phyloP scores from a whole-genome alignment of 371 early-diverging fungal species.

The Blakeslea trispora region DNA sequence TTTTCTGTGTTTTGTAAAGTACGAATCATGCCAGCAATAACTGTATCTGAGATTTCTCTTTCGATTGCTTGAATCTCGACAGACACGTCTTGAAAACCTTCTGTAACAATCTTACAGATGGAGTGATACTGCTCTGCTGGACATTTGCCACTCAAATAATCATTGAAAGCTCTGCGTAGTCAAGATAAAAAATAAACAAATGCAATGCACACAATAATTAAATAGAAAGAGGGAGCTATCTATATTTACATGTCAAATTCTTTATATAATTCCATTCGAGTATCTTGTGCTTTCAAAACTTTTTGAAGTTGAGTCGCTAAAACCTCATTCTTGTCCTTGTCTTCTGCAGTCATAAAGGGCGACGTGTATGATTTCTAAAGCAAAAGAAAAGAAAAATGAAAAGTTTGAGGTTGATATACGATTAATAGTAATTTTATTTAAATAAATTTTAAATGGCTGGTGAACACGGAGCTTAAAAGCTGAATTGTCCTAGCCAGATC shows the following conservation, averaged over 20 bases:
- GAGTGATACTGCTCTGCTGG: conserved; percentile 47
- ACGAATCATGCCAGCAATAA: conserved; percentile 36
- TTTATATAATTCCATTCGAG: conserved; percentile 41
- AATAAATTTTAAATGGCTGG: too few relatives aligned
- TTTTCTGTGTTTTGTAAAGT: conserved; percentile 41
- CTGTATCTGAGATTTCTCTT: conserved; percentile 22
- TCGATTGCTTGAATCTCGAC: conserved; percentile 41
- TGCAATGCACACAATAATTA: too few relatives aligned
- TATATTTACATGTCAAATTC: conserved; percentile 46
- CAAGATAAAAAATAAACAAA: background rate
- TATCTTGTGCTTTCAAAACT: conserved; percentile 40
- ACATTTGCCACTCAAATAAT: conserved; percentile 38
- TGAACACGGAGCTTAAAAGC: too few relatives aligned
- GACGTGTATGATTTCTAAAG: too few relatives aligned
- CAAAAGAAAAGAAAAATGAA: background rate
- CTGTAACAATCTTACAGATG: conserved; percentile 46
- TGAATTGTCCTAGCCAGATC: too few relatives aligned
- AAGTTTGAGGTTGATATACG: too few relatives aligned
- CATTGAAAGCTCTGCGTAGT: conserved; percentile 42
- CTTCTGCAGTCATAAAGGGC: conserved; percentile 9
- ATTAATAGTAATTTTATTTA: too few relatives aligned
- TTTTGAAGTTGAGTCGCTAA: conserved; percentile 28
- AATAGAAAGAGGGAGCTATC: too few relatives aligned
- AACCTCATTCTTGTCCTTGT: conserved; percentile 15
- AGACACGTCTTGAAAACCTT: conserved; percentile 53